Evolutionary conservation across 495 filamentous ascomycete genomes (phyloP), one percentile per base, ranked within the genome.

Genomic region (Penicillium alfredii): DNA sequence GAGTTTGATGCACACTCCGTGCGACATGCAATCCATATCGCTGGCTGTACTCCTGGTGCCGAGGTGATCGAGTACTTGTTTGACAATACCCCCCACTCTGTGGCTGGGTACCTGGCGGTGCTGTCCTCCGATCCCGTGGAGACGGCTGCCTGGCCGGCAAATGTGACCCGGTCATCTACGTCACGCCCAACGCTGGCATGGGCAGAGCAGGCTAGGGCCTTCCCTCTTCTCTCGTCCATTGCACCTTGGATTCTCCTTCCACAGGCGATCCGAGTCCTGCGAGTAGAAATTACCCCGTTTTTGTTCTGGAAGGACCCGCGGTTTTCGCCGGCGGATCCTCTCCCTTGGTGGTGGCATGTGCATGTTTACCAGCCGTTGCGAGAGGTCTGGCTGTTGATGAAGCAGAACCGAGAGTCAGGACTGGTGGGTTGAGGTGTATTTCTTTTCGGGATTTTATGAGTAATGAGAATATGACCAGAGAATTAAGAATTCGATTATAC

Each of bases 281-380:
- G 45, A 24, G 18, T 22, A 17, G 46, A 49, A 28, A 8, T 46
- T 10, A 13, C 15, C 8, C 44, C 30, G 4, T 35, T 64, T 10
- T 23, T 60, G 0, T 64, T 66, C 33, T 68, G 60, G 62, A 50
- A 53, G 18, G 36, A 64, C 21, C 44, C 53, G 18, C 51, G 45
- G 7, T 68, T 68, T 23, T 60, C 58, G 2, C 16, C 22, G 14
- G 31, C 42, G 9, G 66, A 70, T 38, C 66, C 66, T 9, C 16
- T 70, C 14, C 66, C 66, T 6, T 70, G 66, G 66, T 70, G 66
- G 66, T 70, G 66, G 66, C 45, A 70, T 47, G 44, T 48, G 2
- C 66, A 70, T 52, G 31, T 70, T 16, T 64, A 53, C 30, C 51
- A 47, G 22, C 66, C 64, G 1, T 31, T 67, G 33, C 50, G 42